Base-by-base conservation (phyloP, 768 basidiomycete species). In the Kwoniella dendrophila region DNA sequence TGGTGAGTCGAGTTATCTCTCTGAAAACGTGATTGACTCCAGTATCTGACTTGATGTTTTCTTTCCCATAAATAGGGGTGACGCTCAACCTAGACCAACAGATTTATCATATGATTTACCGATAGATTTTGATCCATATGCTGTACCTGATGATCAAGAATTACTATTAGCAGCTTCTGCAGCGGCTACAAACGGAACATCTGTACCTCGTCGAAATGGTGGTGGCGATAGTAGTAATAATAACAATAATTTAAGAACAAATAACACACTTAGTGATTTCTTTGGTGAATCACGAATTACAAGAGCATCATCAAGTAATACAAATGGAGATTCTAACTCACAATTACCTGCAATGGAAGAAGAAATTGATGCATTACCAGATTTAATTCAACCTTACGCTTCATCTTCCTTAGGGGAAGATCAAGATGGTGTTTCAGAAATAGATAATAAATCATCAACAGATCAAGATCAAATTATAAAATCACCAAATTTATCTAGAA, bases 61-160 rank as follows among this genome's bases (percentile, higher is more conserved):
- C 41, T 14, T 14, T 43, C 20, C 8, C 20, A 20, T 8, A 6
- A 45, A 12, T 48, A 70, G 70, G 67, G 73, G 73, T 12, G 71
- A 75, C 27, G 69, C 71, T 27, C 69, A 60, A 44, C 69, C 73
- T 6, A 56, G 73, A 22, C 62, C 71, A 7, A 72, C 71, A 18
- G 73, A 75, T 56, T 59, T 75, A 2, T 45, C 59, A 7, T 71
- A 65, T 44, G 67, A 69, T 4, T 59, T 75, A 3, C 73, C 73
- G 10, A 44, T 36, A 27, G 73, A 71, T 32, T 75, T 72, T 56
- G 73, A 75, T 36, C 73, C 73, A 6, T 75, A 69, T 55, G 67
- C 70, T 44, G 32, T 54, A n/a, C 66, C 63, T 1, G 63, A 63
- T 26, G 50, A 61, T 40, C 43, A 38, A 20, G 68, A 62, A 8